Evolutionary conservation across 1,284 basidiomycete species (phyloP).

Genomic region (Kwoniella shivajii): DNA sequence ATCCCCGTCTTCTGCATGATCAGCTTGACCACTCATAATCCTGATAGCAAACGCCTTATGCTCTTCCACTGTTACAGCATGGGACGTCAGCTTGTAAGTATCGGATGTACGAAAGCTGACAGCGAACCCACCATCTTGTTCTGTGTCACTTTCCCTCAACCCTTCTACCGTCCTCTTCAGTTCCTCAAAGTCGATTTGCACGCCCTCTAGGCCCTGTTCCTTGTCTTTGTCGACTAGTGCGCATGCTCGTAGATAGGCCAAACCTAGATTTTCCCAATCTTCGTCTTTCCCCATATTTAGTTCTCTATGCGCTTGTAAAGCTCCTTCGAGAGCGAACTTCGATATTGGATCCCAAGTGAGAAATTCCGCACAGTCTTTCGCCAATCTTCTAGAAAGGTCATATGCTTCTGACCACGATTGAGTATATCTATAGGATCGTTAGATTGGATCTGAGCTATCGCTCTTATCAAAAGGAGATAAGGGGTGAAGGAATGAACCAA

Average conservation of each 20-base stretch:
- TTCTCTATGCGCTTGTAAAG: constrained; percentile 34
- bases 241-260: constrained; percentile 45
- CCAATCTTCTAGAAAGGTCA: constrained; percentile 35
- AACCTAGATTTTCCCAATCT: constrained; percentile 44
- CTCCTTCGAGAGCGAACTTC: constrained; percentile 38
- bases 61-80: constrained; percentile 18
- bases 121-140: constrained; percentile 23
- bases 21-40: constrained; percentile 22
- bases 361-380: constrained; percentile 40
- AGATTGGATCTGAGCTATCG: neutral
- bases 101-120: neutral
- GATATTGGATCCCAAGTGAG: constrained; percentile 44
- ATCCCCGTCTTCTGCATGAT: constrained; percentile 26
- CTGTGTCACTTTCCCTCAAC: constrained; percentile 19
- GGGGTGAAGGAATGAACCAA: neutral
- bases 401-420: constrained; percentile 39
- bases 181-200: constrained; percentile 1
- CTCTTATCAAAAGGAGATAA: neutral
- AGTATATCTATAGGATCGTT: constrained; percentile 17
- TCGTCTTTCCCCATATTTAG: constrained; percentile 30
- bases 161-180: constrained; percentile 20
- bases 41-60: constrained; percentile 40
- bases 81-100: constrained; percentile 5
- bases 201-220: neutral
- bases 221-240: constrained; percentile 11